These are phyloP conservation scores for Coriaria nepalensis DNA, from an alignment of 306 rosid species.

Conservation along the genomic window DNA sequence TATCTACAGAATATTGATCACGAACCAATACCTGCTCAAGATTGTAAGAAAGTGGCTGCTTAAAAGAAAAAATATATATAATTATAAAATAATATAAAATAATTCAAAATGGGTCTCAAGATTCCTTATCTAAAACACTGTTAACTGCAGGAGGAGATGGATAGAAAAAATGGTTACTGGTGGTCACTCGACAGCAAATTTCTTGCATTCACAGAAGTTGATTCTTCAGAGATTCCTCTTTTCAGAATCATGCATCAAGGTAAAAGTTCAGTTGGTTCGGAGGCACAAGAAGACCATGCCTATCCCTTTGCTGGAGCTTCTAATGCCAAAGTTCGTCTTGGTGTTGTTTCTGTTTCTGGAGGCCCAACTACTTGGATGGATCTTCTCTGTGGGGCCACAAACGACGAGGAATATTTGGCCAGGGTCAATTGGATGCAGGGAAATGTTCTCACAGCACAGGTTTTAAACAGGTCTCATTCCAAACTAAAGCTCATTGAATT, in stretches of 20 bases:
- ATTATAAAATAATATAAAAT: no score
- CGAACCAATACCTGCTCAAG: no score
- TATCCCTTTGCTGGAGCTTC: constrained; percentile 95
- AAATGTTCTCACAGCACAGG: constrained; percentile 61
- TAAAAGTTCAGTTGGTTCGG: constrained; percentile 61
- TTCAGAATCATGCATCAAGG: constrained; percentile 95
- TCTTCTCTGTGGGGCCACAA: constrained; percentile 57
- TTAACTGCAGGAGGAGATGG: constrained; percentile 88
- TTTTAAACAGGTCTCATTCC: constrained; percentile 72
- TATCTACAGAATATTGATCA: no score
- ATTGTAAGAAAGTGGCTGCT: no score
- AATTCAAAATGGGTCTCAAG: constrained; percentile 7
- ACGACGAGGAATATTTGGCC: constrained; percentile 75
- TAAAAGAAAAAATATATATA: no score
- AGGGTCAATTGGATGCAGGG: constrained; percentile 92
- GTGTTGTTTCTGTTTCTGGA: constrained; percentile 64
- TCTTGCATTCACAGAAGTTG: constrained; percentile 89
- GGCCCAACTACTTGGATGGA: constrained; percentile 86
- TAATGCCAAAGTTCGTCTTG: constrained; percentile 75
- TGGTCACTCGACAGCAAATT: constrained; percentile 87
- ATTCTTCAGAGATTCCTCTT: constrained; percentile 77
- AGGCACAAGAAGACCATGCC: constrained; percentile 94
- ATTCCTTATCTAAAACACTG: constrained; percentile 13
- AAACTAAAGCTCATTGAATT: constrained; percentile 58
- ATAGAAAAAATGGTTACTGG: constrained; percentile 88